phyloP scores from a whole-genome alignment of 2,329 filamentous ascomycete species.

The Chaetomium globosum region DNA sequence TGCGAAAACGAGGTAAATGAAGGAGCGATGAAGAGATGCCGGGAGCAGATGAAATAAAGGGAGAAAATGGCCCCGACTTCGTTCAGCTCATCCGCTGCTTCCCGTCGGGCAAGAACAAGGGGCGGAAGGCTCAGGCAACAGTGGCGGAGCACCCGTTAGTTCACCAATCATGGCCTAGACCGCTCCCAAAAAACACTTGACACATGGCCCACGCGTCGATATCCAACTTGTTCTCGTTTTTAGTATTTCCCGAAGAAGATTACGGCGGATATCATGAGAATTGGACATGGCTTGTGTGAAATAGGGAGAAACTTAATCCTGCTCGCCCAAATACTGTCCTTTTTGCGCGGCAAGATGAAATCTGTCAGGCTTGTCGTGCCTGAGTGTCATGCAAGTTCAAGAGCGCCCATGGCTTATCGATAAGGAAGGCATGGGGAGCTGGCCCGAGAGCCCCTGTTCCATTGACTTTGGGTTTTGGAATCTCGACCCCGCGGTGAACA shows the following conservation, averaged over 20 bases:
- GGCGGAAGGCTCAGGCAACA: constrained; percentile 17
- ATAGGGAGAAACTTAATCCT: background rate
- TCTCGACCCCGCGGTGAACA: constrained; percentile 4
- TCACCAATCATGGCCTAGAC: constrained; percentile 7
- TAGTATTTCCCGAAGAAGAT: background rate
- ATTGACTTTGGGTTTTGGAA: background rate
- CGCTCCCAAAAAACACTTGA: background rate
- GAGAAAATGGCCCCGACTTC: background rate
- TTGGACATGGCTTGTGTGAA: background rate
- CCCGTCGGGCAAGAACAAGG: background rate
- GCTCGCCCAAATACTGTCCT: background rate
- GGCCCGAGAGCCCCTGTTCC: background rate
- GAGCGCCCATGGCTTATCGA: background rate
- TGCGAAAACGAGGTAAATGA: background rate
- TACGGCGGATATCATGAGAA: background rate
- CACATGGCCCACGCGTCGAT: constrained; percentile 16
- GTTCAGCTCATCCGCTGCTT: background rate
- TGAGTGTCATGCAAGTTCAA: background rate
- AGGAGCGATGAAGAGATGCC: background rate
- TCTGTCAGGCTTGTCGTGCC: no score
- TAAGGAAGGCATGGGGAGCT: background rate
- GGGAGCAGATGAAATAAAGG: constrained; percentile 1
- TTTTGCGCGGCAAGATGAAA: background rate
- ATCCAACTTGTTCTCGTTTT: background rate
- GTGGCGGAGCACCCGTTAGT: constrained; percentile 18